A percentile compares a stretch with the other conserved stretches of the same genome.
These are phyloP conservation scores for Scutellaria galericulata DNA, from an alignment of 257 asterid species.

Conservation along the genomic window DNA sequence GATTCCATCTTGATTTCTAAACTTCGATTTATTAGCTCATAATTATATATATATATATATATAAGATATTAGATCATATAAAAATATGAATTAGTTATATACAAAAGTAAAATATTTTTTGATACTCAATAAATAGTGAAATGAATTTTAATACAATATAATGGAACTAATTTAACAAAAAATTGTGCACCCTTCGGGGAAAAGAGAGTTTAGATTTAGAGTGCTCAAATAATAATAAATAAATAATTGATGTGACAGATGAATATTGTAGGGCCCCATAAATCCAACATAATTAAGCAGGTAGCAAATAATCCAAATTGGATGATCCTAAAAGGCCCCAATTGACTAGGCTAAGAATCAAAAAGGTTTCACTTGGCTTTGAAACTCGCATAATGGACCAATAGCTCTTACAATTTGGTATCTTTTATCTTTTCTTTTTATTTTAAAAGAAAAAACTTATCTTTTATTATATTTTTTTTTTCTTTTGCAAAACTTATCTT, in stretches of 20 bases:
- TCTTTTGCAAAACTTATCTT: too few relatives aligned
- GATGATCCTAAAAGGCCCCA: slow-evolving; percentile 33
- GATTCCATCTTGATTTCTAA: too few relatives aligned
- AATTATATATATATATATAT: too few relatives aligned
- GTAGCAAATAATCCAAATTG: slow-evolving; percentile 37
- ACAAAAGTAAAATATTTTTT: too few relatives aligned
- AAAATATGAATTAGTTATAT: too few relatives aligned
- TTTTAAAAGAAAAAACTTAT: background rate
- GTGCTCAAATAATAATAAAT: background rate
- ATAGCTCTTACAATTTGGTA: slow-evolving; percentile 22
- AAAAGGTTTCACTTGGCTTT: slow-evolving; percentile 27
- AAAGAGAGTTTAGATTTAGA: background rate
- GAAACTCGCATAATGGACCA: slow-evolving; percentile 2
- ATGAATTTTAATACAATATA: too few relatives aligned
- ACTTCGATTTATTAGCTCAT: too few relatives aligned
- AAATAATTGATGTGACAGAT: slow-evolving; percentile 18
- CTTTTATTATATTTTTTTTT: background rate
- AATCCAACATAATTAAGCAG: slow-evolving; percentile 26
- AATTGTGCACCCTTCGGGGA: background rate
- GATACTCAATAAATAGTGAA: too few relatives aligned
- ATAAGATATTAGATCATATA: too few relatives aligned
- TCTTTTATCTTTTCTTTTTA: background rate
- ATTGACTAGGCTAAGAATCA: slow-evolving; percentile 30
- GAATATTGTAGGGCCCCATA: slow-evolving; percentile 32
- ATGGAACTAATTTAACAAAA: too few relatives aligned